These are phyloP conservation scores for Tremellales sp. DNA, from an alignment of 1,284 basidiomycete species.

Conservation along the genomic window DNA sequence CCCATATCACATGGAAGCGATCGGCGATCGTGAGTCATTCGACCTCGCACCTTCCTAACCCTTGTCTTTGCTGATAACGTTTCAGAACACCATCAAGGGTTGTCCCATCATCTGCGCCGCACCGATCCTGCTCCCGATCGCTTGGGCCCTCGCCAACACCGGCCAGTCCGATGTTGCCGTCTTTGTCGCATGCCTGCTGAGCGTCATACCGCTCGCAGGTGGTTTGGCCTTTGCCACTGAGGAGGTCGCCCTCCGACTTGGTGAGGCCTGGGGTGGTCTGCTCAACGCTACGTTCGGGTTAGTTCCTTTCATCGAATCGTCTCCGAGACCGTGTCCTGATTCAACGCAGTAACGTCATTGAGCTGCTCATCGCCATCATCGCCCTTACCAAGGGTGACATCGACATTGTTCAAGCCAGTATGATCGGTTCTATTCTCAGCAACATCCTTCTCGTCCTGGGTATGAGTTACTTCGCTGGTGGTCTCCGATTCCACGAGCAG, in stretches of 20 bases:
- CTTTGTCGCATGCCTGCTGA: conserved; percentile 66
- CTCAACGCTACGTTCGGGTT: conserved; percentile 50
- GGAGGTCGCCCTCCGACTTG: conserved; percentile 50
- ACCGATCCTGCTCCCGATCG: conserved; percentile 56
- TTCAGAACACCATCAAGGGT: conserved; percentile 35
- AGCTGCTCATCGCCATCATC: conserved; percentile 63
- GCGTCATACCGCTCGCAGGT: conserved; percentile 50
- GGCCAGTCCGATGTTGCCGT: conserved; percentile 57
- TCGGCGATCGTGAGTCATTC: neutral
- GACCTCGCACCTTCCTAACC: conserved; percentile 11
- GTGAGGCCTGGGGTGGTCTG: conserved; percentile 50
- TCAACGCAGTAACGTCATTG: conserved; percentile 49
- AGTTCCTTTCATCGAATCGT: conserved; percentile 1
- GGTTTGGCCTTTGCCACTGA: conserved; percentile 52
- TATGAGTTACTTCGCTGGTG: conserved; percentile 58
- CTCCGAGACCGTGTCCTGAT: conserved; percentile 15
- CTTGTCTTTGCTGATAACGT: neutral
- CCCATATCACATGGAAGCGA: neutral
- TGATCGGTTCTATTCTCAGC: conserved; percentile 61
- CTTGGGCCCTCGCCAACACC: conserved; percentile 68
- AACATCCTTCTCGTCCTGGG: conserved; percentile 74
- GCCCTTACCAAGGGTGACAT: conserved; percentile 76
- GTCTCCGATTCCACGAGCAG: conserved; percentile 61
- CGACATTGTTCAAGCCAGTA: conserved; percentile 69
- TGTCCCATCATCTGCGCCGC: conserved; percentile 24